phyloP scores from a whole-genome alignment of 306 rosid species.

The Amphicarpaea edgeworthii region DNA sequence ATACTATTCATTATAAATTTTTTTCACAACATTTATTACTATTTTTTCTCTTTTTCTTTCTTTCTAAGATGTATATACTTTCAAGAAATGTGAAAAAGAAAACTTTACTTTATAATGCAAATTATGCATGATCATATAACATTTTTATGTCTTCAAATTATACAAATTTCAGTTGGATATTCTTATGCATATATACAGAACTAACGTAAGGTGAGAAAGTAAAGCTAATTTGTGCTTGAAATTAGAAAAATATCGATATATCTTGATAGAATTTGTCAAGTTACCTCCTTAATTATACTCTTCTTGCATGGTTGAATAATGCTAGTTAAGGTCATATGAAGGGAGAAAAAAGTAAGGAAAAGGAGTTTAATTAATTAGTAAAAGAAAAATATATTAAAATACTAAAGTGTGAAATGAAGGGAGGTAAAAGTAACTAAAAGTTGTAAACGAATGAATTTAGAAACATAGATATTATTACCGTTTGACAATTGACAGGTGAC shows the following conservation, averaged over 20 bases:
- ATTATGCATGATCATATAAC: not conserved
- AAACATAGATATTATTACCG: too few species aligned
- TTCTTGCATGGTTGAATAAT: not conserved
- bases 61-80: not conserved
- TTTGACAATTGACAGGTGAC: too few species aligned
- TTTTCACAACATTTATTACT: not conserved
- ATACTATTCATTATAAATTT: not conserved
- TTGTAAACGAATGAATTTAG: not conserved
- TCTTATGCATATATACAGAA: not conserved
- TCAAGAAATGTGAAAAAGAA: too few species aligned
- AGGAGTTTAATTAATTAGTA: too few species aligned
- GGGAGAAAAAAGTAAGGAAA: not conserved
- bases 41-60: too few species aligned
- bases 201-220: too few species aligned
- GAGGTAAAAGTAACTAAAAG: not conserved
- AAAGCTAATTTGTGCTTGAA: too few species aligned
- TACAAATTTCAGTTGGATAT: not conserved
- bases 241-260: too few species aligned
- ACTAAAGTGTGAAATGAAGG: not conserved
- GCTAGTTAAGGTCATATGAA: too few species aligned
- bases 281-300: not conserved
- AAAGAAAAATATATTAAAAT: too few species aligned
- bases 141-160: not conserved
- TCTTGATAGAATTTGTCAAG: not conserved
- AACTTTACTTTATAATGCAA: not conserved